Evolutionary conservation across 1,139 yeast species (phyloP).

Genomic region (Taphrina pruni): DNA sequence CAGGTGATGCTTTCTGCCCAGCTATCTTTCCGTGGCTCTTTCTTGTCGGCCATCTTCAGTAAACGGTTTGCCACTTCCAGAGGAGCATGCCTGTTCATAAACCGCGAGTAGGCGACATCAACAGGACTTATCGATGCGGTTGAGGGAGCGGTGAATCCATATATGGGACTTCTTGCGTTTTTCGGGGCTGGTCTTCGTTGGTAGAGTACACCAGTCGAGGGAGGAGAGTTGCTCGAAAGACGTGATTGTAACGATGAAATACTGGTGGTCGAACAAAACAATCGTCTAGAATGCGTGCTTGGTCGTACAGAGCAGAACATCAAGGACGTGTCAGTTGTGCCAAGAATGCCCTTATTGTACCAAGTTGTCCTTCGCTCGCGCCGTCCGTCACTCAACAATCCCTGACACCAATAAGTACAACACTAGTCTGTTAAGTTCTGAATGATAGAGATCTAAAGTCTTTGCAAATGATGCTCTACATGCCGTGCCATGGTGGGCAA

Average conservation of each 20-base stretch:
- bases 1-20: slow-evolving; percentile 31
- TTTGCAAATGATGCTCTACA: no score
- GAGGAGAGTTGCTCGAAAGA: slow-evolving; percentile 17
- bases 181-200: slow-evolving; percentile 15
- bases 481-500: no score
- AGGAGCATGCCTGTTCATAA: slow-evolving; percentile 37
- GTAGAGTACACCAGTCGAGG: slow-evolving; percentile 20
- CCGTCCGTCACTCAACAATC: no score
- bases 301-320: slow-evolving; percentile 24
- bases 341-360: not conserved
- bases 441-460: no score
- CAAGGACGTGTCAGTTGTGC: slow-evolving; percentile 1
- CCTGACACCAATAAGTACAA: no score
- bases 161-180: slow-evolving; percentile 23
- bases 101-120: slow-evolving; percentile 36
- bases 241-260: slow-evolving; percentile 20
- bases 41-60: slow-evolving; percentile 25
- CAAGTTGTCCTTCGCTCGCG: no score
- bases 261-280: slow-evolving; percentile 17
- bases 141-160: slow-evolving; percentile 30
- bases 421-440: no score
- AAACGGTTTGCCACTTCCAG: slow-evolving; percentile 37
- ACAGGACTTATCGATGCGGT: slow-evolving; percentile 34
- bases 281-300: slow-evolving; percentile 14
- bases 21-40: slow-evolving; percentile 20